Evolutionary conservation across 805 yeast genomes (phyloP).

Genomic region (Cyberlindnera misumaiensis): DNA sequence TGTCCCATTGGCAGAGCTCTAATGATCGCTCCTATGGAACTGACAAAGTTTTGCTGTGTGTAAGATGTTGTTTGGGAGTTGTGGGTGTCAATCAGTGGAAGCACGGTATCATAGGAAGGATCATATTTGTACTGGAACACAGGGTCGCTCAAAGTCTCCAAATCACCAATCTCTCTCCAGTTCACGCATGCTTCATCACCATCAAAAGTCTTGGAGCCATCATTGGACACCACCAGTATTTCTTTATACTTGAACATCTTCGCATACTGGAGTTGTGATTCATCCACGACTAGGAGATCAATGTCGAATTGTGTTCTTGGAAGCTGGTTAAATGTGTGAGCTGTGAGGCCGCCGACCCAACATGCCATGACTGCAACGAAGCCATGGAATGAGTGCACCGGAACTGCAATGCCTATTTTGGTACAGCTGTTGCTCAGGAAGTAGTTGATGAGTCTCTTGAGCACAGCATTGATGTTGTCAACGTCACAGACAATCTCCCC

Average conservation of each 20-base stretch:
- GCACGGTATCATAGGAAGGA: slow-evolving; percentile 23
- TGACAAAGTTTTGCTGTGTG: slow-evolving; percentile 46
- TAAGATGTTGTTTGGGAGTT: slow-evolving; percentile 28
- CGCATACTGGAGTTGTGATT: slow-evolving; percentile 17
- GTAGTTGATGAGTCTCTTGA: slow-evolving; percentile 20
- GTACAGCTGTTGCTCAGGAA: slow-evolving; percentile 12
- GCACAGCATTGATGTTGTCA: slow-evolving; percentile 26
- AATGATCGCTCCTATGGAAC: slow-evolving; percentile 45
- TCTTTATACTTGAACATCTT: slow-evolving; percentile 25
- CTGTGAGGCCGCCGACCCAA: slow-evolving; percentile 33
- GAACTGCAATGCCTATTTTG: slow-evolving; percentile 25
- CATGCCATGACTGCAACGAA: slow-evolving; percentile 38
- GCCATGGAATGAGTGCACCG: slow-evolving; percentile 26
- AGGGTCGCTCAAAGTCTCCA: slow-evolving; percentile 3
- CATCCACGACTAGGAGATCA: slow-evolving; percentile 27
- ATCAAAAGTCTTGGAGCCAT: slow-evolving; percentile 3
- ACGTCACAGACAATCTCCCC: slow-evolving; percentile 10
- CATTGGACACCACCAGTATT: slow-evolving; percentile 26
- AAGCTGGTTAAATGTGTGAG: slow-evolving; percentile 33
- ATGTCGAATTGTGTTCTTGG: slow-evolving; percentile 23
- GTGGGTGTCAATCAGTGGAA: slow-evolving; percentile 29
- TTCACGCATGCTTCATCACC: slow-evolving; percentile 12
- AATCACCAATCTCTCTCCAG: slow-evolving; percentile 22
- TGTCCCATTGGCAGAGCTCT: slow-evolving; percentile 29
- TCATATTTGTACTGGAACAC: slow-evolving; percentile 23